Evolutionary conservation across 1,284 basidiomycete genomes (phyloP).

Genomic region (Sporisorium scitamineum): DNA sequence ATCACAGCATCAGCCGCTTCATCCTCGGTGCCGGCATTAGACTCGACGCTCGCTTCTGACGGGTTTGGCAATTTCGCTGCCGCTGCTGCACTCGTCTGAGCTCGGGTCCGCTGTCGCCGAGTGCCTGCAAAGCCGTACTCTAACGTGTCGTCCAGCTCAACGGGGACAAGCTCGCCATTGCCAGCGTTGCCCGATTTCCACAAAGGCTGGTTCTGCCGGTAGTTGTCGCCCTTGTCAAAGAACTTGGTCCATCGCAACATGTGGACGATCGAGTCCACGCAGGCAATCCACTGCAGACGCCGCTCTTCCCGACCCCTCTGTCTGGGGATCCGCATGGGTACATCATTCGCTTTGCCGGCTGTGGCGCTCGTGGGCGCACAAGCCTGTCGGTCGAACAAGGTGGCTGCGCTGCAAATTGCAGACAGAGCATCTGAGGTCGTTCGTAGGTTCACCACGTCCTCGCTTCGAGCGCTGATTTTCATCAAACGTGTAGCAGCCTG

Average conservation of each 20-base stretch:
- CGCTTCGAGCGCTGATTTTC: slow-evolving; percentile 14
- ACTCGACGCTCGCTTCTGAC: background rate
- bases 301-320: slow-evolving; percentile 8
- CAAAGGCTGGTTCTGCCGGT: slow-evolving; percentile 21
- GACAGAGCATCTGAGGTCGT: slow-evolving; percentile 27
- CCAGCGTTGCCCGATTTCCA: slow-evolving; percentile 26
- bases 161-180: slow-evolving; percentile 22
- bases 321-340: background rate
- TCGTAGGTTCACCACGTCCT: slow-evolving; percentile 31
- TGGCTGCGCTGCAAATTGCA: background rate
- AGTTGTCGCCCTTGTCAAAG: slow-evolving; percentile 43
- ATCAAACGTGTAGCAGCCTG: slow-evolving; percentile 22
- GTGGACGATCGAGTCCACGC: slow-evolving; percentile 31
- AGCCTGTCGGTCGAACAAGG: background rate
- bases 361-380: background rate
- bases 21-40: background rate
- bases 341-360: background rate
- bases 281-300: slow-evolving; percentile 18
- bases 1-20: background rate
- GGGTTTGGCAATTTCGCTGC: slow-evolving; percentile 16
- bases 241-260: slow-evolving; percentile 36
- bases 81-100: slow-evolving; percentile 7
- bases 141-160: slow-evolving; percentile 30
- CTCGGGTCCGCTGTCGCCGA: background rate
- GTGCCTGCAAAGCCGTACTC: slow-evolving; percentile 7